Conservation (phyloP, 2,329 filamentous ascomycete genomes). For the Calonectria pauciramosa region DNA sequence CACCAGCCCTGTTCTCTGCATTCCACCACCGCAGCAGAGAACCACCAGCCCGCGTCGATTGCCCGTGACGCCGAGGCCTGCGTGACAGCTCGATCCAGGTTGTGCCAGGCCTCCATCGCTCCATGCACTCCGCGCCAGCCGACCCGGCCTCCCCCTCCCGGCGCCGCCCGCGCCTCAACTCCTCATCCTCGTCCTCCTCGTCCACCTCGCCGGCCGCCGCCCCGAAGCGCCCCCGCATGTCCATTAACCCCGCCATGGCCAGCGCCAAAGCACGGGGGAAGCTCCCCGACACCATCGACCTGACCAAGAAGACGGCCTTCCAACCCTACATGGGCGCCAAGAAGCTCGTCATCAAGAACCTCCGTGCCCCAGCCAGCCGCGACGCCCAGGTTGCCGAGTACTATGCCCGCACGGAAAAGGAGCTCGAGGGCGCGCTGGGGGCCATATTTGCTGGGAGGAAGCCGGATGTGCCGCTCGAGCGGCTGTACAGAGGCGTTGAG, state of each 20-base stretch:
- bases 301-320: conserved; percentile 62
- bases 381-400: conserved; percentile 79
- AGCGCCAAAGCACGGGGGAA: conserved; percentile 56
- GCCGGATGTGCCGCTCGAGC: conserved; percentile 83
- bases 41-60: conserved; percentile 27
- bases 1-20: neutral
- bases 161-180: conserved; percentile 55
- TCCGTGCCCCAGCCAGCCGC: conserved; percentile 73
- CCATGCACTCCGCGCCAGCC: conserved; percentile 52
- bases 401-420: conserved; percentile 80
- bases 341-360: conserved; percentile 94
- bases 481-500: conserved; percentile 91
- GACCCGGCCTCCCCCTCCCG: conserved; percentile 51
- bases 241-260: conserved; percentile 48
- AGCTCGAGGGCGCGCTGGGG: conserved; percentile 80
- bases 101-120: conserved; percentile 46
- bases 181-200: conserved; percentile 51
- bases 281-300: conserved; percentile 54
- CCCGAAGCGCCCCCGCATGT: conserved; percentile 51
- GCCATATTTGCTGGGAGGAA: conserved; percentile 78
- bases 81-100: conserved; percentile 43
- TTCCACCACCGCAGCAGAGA: conserved; percentile 3
- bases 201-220: conserved; percentile 41
- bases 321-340: conserved; percentile 83
- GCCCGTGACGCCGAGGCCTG: conserved; percentile 43